Percentiles rank a stretch among this genome's conserved stretches.
phyloP scores from a whole-genome alignment of 2,329 filamentous ascomycete species.

The Verticillium nonalfalfae region DNA sequence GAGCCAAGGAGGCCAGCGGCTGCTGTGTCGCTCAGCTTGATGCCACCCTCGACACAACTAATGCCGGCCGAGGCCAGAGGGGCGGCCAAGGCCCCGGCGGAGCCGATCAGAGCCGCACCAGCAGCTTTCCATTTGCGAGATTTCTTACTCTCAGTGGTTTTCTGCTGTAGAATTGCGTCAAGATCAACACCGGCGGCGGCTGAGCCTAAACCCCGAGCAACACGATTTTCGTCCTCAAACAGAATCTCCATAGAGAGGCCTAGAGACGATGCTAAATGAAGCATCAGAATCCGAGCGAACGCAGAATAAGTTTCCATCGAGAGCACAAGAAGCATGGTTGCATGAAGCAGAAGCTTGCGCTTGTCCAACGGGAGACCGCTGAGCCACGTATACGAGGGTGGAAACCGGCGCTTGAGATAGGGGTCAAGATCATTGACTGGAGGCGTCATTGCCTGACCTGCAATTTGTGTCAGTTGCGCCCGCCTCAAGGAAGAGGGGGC shows the following conservation, averaged over 20 bases:
- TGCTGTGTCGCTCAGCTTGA: conserved; percentile 66
- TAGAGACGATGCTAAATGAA: conserved; percentile 65
- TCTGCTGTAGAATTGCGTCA: conserved; percentile 22
- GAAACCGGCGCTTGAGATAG: conserved; percentile 43
- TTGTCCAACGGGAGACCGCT: conserved; percentile 53
- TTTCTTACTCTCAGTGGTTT: conserved; percentile 55
- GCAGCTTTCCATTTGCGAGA: conserved; percentile 60
- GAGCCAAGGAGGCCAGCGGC: conserved; percentile 75
- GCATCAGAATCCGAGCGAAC: conserved; percentile 65
- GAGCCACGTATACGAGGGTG: conserved; percentile 55
- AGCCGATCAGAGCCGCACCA: conserved; percentile 60
- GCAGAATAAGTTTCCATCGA: conserved; percentile 73
- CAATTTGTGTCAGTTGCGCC: conserved; percentile 11
- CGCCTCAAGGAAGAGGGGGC: too few relatives aligned
- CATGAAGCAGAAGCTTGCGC: conserved; percentile 63
- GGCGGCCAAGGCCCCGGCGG: conserved; percentile 67
- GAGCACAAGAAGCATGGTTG: conserved; percentile 64
- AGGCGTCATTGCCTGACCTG: conserved; percentile 4
- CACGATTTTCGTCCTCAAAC: conserved; percentile 65
- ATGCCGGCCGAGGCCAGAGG: conserved; percentile 74
- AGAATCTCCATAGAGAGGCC: conserved; percentile 59
- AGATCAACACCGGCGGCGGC: conserved; percentile 50
- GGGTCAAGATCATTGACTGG: conserved; percentile 27
- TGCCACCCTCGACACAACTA: conserved; percentile 69
- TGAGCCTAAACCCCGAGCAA: conserved; percentile 68